phyloP scores from a whole-genome alignment of 495 filamentous ascomycete genomes.

The Lasiosphaeris hirsuta region DNA sequence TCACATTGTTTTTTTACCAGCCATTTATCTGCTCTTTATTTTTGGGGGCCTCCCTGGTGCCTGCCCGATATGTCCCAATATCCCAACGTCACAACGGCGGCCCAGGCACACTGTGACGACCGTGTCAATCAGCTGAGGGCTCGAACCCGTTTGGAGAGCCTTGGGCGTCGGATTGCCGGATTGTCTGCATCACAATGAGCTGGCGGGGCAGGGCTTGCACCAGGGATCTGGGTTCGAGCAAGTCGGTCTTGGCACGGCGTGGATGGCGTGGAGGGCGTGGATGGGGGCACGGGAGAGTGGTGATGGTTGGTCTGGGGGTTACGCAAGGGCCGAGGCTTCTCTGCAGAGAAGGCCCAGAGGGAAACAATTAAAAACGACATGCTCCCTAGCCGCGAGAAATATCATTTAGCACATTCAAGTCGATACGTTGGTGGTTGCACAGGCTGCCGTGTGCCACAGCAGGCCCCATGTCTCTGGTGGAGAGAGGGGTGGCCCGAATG shows the following conservation, averaged over 20 bases:
- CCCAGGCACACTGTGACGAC: no score
- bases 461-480: background rate
- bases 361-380: background rate
- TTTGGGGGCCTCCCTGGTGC: no score
- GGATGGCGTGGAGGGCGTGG: background rate
- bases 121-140: no score
- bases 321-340: background rate
- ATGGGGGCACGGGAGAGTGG: background rate
- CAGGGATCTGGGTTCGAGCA: background rate
- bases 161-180: background rate
- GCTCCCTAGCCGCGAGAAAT: conserved; percentile 7
- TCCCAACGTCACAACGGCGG: no score
- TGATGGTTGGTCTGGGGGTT: background rate
- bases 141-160: background rate
- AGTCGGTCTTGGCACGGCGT: conserved; percentile 1
- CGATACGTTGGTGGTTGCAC: background rate
- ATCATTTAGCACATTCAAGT: background rate
- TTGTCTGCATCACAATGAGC: background rate
- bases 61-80: no score
- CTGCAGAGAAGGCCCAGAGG: background rate
- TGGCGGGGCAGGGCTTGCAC: conserved; percentile 5
- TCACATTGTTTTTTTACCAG: no score
- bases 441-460: no score
- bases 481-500: background rate
- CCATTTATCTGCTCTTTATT: no score